Evolutionary conservation across 331 rosid species (phyloP).

Genomic region (Quercus lobata): DNA sequence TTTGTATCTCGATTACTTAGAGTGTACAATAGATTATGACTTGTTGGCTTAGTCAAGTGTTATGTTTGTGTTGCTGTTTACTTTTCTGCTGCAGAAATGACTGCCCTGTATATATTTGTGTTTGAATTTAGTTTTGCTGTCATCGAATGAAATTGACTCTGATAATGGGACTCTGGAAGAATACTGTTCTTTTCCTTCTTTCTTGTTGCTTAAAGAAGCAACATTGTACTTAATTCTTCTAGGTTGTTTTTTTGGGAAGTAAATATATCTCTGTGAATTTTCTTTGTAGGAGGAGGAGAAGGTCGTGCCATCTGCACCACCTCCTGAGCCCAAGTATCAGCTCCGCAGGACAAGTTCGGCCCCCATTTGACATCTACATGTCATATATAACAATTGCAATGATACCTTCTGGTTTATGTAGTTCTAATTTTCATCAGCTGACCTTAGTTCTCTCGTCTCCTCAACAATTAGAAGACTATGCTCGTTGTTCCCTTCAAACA

Average conservation of each 20-base stretch:
- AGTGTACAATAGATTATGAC: no score
- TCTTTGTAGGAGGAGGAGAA: conserved; percentile 41
- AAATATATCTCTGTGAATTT: conserved; percentile 11
- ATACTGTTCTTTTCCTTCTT: not conserved
- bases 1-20: no score
- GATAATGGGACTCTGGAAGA: not conserved
- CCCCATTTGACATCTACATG: conserved; percentile 26
- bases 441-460: conserved; percentile 16
- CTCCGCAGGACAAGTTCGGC: conserved; percentile 52
- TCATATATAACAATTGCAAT: conserved; percentile 3
- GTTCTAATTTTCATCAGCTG: conserved; percentile 16
- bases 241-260: not conserved
- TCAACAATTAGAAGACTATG: conserved; percentile 21
- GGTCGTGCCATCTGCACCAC: conserved; percentile 34
- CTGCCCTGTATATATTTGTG: not conserved
- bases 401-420: not conserved
- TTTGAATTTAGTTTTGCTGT: not conserved
- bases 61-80: no score
- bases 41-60: no score
- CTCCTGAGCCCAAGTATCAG: conserved; percentile 40
- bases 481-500: not conserved
- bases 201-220: conserved; percentile 4
- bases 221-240: not conserved
- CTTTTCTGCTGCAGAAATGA: not conserved
- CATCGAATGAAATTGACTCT: not conserved